Percentiles rank a stretch among this genome's conserved stretches.
Conservation (phyloP, 1,139 yeast species). For the Suhomyces coccinellae region DNA sequence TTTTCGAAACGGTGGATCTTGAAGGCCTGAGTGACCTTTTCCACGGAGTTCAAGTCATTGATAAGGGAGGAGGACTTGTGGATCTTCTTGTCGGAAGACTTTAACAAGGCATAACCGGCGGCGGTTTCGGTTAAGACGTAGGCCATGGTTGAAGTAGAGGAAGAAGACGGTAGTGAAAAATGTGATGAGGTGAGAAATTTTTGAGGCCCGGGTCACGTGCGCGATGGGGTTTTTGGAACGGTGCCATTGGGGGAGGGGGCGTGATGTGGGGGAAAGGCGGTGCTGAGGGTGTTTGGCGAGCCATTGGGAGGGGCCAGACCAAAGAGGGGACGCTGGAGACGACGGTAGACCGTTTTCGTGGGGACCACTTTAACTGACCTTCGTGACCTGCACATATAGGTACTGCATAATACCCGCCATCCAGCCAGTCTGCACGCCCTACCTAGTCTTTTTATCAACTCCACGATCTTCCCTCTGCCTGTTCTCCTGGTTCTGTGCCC, state of each 20-base stretch:
- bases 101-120: conserved; percentile 96
- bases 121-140: conserved; percentile 96
- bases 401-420: background rate
- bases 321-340: background rate
- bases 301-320: background rate
- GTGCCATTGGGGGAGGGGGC: too few species aligned
- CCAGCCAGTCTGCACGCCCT: too few species aligned
- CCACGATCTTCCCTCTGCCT: too few species aligned
- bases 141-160: conserved; percentile 55
- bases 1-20: conserved; percentile 95
- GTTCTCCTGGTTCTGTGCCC: too few species aligned
- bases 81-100: conserved; percentile 96
- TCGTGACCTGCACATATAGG: background rate
- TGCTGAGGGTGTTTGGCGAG: too few species aligned
- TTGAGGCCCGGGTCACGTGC: conserved; percentile 9
- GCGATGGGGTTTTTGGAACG: background rate
- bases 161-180: conserved; percentile 14
- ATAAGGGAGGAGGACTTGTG: conserved; percentile 77
- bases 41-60: conserved; percentile 79
- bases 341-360: background rate
- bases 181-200: conserved; percentile 26
- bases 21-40: conserved; percentile 75
- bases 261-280: background rate
- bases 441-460: too few species aligned
- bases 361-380: background rate